phyloP scores from a whole-genome alignment of 2,329 filamentous ascomycete genomes.

The Nemania sp. region DNA sequence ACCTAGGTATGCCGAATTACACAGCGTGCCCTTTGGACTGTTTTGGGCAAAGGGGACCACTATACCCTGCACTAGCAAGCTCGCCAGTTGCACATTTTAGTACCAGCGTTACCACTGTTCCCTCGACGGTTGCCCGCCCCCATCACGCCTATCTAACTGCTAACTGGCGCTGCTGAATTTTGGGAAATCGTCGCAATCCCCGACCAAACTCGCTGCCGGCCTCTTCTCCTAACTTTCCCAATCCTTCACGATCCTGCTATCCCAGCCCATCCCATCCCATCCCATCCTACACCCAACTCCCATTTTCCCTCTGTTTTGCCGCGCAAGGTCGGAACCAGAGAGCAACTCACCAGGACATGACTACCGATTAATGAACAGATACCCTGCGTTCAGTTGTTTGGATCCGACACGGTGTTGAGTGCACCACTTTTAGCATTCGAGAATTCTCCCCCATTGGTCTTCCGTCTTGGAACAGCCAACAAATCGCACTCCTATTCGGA shows the following conservation, averaged over 20 bases:
- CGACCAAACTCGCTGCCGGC: constrained; percentile 41
- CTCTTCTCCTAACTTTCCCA: constrained; percentile 35
- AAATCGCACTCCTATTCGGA: constrained; percentile 16
- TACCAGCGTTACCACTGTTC: constrained; percentile 19
- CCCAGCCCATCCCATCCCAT: too few species aligned
- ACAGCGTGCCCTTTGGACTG: constrained; percentile 13
- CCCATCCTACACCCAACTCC: too few species aligned
- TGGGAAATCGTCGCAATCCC: constrained; percentile 42
- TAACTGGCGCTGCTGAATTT: constrained; percentile 29
- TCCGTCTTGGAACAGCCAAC: constrained; percentile 19
- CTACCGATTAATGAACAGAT: constrained; percentile 33
- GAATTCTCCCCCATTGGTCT: constrained; percentile 9
- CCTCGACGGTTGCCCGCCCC: constrained; percentile 16
- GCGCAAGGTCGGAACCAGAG: constrained; percentile 23
- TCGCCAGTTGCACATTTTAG: constrained; percentile 6
- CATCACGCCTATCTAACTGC: too few species aligned
- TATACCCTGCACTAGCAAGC: constrained; percentile 18
- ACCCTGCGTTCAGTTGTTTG: constrained; percentile 29
- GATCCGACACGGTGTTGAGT: constrained; percentile 23
- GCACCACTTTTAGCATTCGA: constrained; percentile 21
- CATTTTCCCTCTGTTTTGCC: constrained; percentile 29
- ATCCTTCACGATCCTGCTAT: constrained; percentile 36
- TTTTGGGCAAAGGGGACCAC: constrained; percentile 7
- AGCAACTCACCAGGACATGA: constrained; percentile 29
- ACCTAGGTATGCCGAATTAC: constrained; percentile 1